Evolutionary conservation across 2,329 filamentous ascomycete genomes (phyloP).

Genomic region (Cladophialophora exuberans): DNA sequence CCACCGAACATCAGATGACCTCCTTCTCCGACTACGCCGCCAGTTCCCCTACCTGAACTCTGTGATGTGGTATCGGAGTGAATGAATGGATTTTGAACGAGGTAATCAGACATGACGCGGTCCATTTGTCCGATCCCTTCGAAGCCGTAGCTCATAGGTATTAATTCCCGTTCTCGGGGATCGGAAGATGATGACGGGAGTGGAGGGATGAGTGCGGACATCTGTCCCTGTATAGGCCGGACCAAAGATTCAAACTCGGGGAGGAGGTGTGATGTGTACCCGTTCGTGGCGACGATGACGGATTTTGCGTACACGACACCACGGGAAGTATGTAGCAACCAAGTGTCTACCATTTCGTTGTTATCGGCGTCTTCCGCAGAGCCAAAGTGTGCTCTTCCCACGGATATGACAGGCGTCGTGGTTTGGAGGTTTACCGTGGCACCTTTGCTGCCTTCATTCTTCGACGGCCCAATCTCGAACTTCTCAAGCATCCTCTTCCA

Average conservation of each 20-base stretch:
- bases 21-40: constrained; percentile 36
- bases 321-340: constrained; percentile 67
- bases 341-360: constrained; percentile 42
- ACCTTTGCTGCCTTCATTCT: background rate
- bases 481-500: constrained; percentile 16
- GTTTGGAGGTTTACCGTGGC: constrained; percentile 38
- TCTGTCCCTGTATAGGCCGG: constrained; percentile 70
- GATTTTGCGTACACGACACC: constrained; percentile 65
- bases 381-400: constrained; percentile 21
- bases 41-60: background rate
- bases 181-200: constrained; percentile 29
- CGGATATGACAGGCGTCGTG: constrained; percentile 35
- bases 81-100: constrained; percentile 60
- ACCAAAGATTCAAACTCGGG: constrained; percentile 71
- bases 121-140: constrained; percentile 58
- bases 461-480: constrained; percentile 4
- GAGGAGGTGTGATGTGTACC: constrained; percentile 76
- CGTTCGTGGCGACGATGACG: constrained; percentile 81
- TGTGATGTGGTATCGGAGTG: background rate
- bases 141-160: constrained; percentile 36
- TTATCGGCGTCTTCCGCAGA: background rate
- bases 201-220: constrained; percentile 50
- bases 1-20: constrained; percentile 65
- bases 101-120: constrained; percentile 68
- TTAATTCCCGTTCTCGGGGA: constrained; percentile 28